These are phyloP conservation scores for Ambrosia trifida DNA, from an alignment of 129 eudicot species.

Conservation along the genomic window DNA sequence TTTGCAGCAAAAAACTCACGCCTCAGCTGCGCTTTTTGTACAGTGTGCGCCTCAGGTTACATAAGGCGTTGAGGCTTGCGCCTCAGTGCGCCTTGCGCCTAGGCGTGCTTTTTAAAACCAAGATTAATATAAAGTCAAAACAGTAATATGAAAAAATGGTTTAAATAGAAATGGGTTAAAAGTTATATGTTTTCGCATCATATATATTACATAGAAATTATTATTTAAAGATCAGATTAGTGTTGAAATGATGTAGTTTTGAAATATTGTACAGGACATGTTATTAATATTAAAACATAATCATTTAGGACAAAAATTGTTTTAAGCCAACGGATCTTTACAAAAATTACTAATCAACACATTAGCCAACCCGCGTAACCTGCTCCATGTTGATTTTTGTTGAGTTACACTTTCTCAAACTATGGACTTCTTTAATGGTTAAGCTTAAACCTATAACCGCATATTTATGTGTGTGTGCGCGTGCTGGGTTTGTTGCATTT, in stretches of 20 bases:
- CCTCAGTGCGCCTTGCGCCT: too few species aligned
- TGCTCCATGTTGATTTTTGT: conserved; percentile 16
- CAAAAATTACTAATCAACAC: not conserved
- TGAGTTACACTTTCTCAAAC: conserved; percentile 2
- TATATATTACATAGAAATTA: not conserved
- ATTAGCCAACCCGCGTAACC: not conserved
- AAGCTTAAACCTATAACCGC: too few species aligned
- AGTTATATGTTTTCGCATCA: not conserved
- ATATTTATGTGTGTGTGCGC: too few species aligned
- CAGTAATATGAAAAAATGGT: not conserved
- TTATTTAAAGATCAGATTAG: not conserved
- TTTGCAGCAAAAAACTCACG: too few species aligned
- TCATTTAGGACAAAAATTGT: not conserved
- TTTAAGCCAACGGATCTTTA: not conserved
- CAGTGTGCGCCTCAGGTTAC: too few species aligned
- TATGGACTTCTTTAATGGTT: not conserved
- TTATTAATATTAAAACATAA: not conserved
- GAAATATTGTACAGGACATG: not conserved
- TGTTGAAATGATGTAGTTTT: not conserved
- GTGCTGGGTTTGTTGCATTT: too few species aligned
- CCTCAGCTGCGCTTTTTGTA: too few species aligned
- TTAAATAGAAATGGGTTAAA: not conserved
- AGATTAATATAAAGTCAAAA: not conserved
- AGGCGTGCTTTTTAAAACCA: too few species aligned
- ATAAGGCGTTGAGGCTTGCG: too few species aligned